Base-by-base conservation (phyloP, 192 early-diverging fungal species). In the Funneliformis mosseae region DNA sequence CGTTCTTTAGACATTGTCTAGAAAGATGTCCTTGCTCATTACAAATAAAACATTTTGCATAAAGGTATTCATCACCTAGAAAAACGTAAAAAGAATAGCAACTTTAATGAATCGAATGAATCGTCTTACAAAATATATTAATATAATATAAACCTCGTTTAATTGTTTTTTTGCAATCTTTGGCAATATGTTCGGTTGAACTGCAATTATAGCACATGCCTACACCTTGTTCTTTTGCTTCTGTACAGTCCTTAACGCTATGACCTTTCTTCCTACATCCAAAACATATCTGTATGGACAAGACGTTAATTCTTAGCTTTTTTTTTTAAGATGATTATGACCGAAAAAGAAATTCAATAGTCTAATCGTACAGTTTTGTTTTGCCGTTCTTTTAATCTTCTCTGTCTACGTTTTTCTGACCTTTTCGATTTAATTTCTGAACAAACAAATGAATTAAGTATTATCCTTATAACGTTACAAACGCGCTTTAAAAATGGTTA, bases 131-230 rank as follows among this genome's bases (percentile, higher is more conserved):
- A 59, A n/a, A n/a, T n/a, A 18, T 59, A 59, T 59, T 59, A 21
- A 59, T 59, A 59, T 59, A 18, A 59, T 59, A 59, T 59, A 8
- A 59, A 59, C 21, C 12, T 50, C 82, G 84, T 80, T 88, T 88
- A 60, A 84, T 82, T 21, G 83, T 82, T 77, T 93, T 87, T 81
- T 88, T 88, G 77, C 97, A 98, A 64, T 92, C 79, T 74, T 92
- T 92, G n/a, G 92, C 89, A 27, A 85, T 93, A 83, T 98, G 97
- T 70, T 96, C 94, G 6, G 87, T 84, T 6, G 95, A 93, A 25
- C 96, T 95, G 84, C 97, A 98, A 75, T 91, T 94, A 84, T 95
- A 97, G 85, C 97, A 98, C 39, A 96, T 89, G 16, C 92, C 91
- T 25, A 87, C 84, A 33, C 66, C 83, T 45, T 83, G 74, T 46